Percentiles rank a stretch among this genome's conserved stretches.
Evolutionary conservation across 129 eudicot species (phyloP).

Genomic region (Heracleum sosnowskyi): DNA sequence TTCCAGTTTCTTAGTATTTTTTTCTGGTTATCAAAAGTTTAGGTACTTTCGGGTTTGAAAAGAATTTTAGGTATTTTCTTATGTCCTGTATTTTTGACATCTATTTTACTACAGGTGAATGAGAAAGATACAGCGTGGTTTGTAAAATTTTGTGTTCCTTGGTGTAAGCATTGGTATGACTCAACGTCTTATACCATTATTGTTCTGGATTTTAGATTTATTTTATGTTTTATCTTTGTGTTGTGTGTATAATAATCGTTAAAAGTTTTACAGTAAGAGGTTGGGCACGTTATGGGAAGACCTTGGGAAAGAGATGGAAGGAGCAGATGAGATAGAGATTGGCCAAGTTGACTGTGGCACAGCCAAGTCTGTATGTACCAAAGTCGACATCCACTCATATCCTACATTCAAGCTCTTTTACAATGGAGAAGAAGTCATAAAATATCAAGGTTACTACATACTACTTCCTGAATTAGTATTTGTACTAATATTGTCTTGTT

Average conservation of each 20-base stretch:
- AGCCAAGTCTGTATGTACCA: conserved; percentile 64
- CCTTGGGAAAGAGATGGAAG: conserved; percentile 86
- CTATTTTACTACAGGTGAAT: conserved; percentile 39
- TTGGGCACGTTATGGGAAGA: conserved; percentile 93
- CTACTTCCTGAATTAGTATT: not conserved
- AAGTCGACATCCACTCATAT: conserved; percentile 85
- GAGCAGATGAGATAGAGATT: conserved; percentile 91
- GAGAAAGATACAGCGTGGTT: conserved; percentile 99
- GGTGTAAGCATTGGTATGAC: conserved; percentile 95
- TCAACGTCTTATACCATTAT: not conserved
- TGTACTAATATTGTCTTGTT: not conserved
- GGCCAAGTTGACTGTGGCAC: conserved; percentile 93
- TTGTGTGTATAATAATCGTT: conserved; percentile 8
- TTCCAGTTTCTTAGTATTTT: not conserved
- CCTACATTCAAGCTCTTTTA: conserved; percentile 92
- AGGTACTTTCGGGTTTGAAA: no score
- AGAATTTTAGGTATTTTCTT: not conserved
- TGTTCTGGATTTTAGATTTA: not conserved
- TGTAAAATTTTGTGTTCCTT: conserved; percentile 92
- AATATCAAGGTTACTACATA: conserved; percentile 56
- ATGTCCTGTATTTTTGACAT: not conserved
- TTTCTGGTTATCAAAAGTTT: not conserved
- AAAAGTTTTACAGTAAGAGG: conserved; percentile 47
- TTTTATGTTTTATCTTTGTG: not conserved
- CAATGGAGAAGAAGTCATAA: conserved; percentile 89